Base-by-base conservation (phyloP, 2,329 filamentous ascomycete species). In the Alternaria conjuncta region DNA sequence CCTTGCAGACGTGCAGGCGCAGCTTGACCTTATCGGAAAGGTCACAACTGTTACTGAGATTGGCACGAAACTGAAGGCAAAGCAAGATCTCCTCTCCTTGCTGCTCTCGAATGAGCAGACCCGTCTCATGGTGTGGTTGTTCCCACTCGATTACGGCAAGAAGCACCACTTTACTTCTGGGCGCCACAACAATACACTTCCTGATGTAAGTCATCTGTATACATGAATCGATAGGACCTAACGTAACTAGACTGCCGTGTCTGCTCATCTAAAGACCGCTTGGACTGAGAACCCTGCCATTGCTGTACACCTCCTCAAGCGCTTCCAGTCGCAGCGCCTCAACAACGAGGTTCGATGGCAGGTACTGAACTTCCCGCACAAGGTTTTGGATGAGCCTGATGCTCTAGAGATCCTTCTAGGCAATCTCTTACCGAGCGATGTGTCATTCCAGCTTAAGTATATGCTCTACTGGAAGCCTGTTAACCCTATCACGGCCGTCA, bases 391-490 rank as follows among this genome's bases (percentile, higher is more conserved):
- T 58, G 92, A 97, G 65, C 89, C 96, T 0, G 92, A 95, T 71
- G 94, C 93, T 26, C 83, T 99, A 50, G 89, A 94, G 51, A 84
- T 98, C 20, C 85, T 99, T 59, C 87, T 99, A 28, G 93, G 92
- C 20, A 87, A 89, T 23, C 84, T 88, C 46, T 81, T 98, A 55
- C 94, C 94, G 0, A 84, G 84, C 43, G 95, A 98, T 80, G 87
- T 98, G 47, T 89, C 88, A 57, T 90, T 89, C 71, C 94, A 97
- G 79, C 86, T 98, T 57, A 97, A 94, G 89, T 97, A 97, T 79
- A 84, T 99, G 15, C 84, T 99, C 2, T 97, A 92, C 82, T 99
- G 96, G 96, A 88, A 91, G 21, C 89, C 96, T 0, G 90, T 97
- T 30, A 97, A 97, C 75, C 96, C 96, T 0, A 91, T 97, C 65